Evolutionary conservation across 1,284 basidiomycete species (phyloP).

Genomic region (Cutaneotrichosporon cutaneum): DNA sequence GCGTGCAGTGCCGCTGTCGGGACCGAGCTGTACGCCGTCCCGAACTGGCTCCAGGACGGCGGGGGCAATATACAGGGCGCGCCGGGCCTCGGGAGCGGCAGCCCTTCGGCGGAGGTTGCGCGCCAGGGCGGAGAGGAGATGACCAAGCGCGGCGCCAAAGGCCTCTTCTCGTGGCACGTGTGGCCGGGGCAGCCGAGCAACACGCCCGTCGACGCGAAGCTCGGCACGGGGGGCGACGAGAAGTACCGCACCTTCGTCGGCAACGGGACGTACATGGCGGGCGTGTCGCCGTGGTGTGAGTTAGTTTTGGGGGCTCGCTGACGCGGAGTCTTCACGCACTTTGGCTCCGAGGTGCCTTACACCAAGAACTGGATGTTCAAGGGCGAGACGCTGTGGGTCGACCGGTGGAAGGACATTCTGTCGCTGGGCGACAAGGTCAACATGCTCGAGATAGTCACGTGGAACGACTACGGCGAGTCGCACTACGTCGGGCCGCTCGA

Average conservation of each 20-base stretch:
- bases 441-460: constrained; percentile 52
- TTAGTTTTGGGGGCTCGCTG: constrained; percentile 6
- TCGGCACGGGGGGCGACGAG: constrained; percentile 38
- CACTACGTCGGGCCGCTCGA: constrained; percentile 48
- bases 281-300: constrained; percentile 50
- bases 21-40: constrained; percentile 42
- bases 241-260: constrained; percentile 33
- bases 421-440: constrained; percentile 28
- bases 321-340: constrained; percentile 49
- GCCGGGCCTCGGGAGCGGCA: neutral
- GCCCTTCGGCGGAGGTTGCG: neutral
- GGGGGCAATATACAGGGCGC: constrained; percentile 5
- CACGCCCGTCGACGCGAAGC: constrained; percentile 33
- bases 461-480: constrained; percentile 54
- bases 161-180: constrained; percentile 50
- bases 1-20: constrained; percentile 31
- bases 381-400: constrained; percentile 49
- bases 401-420: constrained; percentile 51
- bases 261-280: constrained; percentile 49
- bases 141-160: constrained; percentile 27
- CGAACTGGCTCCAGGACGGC: constrained; percentile 38
- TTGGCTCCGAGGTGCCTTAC: constrained; percentile 46
- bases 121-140: constrained; percentile 1
- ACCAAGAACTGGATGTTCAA: constrained; percentile 53
- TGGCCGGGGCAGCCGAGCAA: constrained; percentile 49